A percentile compares a stretch with the other conserved stretches of the same genome.
These are phyloP conservation scores for Debaryomyces nepalensis DNA, from an alignment of 1,139 yeast genomes.

Conservation along the genomic window DNA sequence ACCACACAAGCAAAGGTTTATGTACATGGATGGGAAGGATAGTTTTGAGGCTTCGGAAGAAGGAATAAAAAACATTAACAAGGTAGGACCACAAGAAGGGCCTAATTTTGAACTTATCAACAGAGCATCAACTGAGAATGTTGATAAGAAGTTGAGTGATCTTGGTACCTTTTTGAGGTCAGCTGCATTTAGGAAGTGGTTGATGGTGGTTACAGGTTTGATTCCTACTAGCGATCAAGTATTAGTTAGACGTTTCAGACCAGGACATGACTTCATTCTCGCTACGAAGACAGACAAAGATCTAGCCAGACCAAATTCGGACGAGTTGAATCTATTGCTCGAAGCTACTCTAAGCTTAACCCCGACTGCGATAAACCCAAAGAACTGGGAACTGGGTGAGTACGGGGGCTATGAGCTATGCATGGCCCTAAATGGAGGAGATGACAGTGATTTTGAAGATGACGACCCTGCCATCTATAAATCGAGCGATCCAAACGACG, in stretches of 20 bases:
- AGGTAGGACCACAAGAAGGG: constrained; percentile 51
- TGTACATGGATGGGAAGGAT: constrained; percentile 76
- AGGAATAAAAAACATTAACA: constrained; percentile 30
- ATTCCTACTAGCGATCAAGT: constrained; percentile 68
- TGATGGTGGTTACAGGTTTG: constrained; percentile 65
- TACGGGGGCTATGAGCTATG: constrained; percentile 93
- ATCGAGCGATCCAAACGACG: constrained; percentile 64
- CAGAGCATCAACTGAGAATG: constrained; percentile 15
- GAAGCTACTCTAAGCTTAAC: constrained; percentile 80
- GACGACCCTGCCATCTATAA: constrained; percentile 64
- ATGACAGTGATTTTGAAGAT: constrained; percentile 48
- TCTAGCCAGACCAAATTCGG: constrained; percentile 38
- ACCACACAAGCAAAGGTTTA: constrained; percentile 87
- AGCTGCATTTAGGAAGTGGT: constrained; percentile 69
- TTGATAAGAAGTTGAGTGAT: constrained; percentile 47
- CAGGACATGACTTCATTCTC: constrained; percentile 90
- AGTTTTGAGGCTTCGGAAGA: constrained; percentile 31
- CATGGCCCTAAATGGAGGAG: constrained; percentile 62
- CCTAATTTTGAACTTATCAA: constrained; percentile 54
- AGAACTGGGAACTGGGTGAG: constrained; percentile 86
- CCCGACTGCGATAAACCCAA: constrained; percentile 57
- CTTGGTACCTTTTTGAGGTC: constrained; percentile 66
- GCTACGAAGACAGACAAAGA: constrained; percentile 75
- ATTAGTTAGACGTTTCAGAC: constrained; percentile 84
- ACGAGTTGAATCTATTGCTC: constrained; percentile 54